Evolutionary conservation across 352 stramenopile genomes (phyloP).

Genomic region (Chrysophaeum taylorii): DNA sequence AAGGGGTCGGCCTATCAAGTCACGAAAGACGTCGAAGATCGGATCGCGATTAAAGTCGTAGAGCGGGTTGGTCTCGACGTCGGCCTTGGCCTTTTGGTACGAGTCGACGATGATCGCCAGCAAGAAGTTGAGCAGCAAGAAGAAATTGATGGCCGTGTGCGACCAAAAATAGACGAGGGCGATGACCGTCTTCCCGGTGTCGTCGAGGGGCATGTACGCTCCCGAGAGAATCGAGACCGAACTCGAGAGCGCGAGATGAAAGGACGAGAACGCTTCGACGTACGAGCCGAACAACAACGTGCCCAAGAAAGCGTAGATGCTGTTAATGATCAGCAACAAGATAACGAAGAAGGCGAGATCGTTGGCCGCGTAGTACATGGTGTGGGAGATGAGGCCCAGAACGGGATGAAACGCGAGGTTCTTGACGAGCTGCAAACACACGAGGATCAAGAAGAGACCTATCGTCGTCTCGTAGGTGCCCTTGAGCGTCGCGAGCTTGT

Average conservation of each 20-base stretch:
- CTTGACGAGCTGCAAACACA: conserved; percentile 7
- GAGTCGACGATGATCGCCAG: conserved; percentile 16
- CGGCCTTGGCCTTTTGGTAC: conserved; percentile 6
- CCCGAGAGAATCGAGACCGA: neutral
- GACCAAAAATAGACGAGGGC: conserved; percentile 13
- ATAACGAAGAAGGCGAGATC: conserved; percentile 15
- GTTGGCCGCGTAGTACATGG: neutral
- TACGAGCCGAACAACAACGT: conserved; percentile 1
- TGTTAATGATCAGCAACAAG: too few species aligned
- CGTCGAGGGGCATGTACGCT: too few species aligned
- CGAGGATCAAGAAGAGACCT: neutral
- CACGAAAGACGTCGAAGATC: too few species aligned
- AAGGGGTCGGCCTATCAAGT: too few species aligned
- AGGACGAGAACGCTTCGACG: conserved; percentile 4
- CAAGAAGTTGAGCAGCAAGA: conserved; percentile 18
- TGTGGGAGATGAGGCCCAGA: conserved; percentile 18
- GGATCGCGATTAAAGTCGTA: neutral
- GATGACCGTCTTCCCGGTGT: neutral
- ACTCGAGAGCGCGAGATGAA: neutral
- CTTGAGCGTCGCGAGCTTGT: neutral
- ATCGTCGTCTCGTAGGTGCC: neutral
- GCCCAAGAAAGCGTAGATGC: conserved; percentile 16
- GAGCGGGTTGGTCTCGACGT: neutral
- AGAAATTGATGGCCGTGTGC: conserved; percentile 11
- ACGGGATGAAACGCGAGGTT: conserved; percentile 17